Evolutionary conservation across 1,139 yeast species (phyloP).

Genomic region (Komagataea norvegica): DNA sequence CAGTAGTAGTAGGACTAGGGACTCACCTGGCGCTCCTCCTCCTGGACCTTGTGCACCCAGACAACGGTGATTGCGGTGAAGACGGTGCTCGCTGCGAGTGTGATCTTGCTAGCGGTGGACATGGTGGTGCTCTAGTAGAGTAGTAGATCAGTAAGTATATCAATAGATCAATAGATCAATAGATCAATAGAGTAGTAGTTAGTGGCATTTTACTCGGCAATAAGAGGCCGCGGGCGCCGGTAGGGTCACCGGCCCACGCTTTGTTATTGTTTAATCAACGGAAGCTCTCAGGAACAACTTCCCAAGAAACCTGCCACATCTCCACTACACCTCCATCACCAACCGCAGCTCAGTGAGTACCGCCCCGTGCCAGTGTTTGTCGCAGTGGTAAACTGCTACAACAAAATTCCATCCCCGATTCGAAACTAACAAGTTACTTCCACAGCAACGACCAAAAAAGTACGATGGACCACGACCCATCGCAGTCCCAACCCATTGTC

Average conservation of each 20-base stretch:
- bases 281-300: too few species aligned
- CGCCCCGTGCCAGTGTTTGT: background rate
- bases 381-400: too few species aligned
- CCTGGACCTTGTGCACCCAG: constrained; percentile 67
- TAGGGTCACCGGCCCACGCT: too few species aligned
- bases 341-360: background rate
- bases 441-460: background rate
- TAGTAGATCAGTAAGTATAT: too few species aligned
- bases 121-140: too few species aligned
- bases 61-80: constrained; percentile 55
- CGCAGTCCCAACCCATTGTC: constrained; percentile 23
- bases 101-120: constrained; percentile 71
- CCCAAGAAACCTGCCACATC: too few species aligned
- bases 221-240: too few species aligned
- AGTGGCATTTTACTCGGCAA: too few species aligned
- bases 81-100: constrained; percentile 55
- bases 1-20: background rate
- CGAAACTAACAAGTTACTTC: constrained; percentile 2
- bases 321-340: too few species aligned
- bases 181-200: too few species aligned
- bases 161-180: too few species aligned
- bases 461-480: constrained; percentile 12
- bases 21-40: constrained; percentile 50
- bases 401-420: background rate
- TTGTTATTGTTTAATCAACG: too few species aligned